phyloP scores from a whole-genome alignment of 306 rosid species.

The Vigna radiata region DNA sequence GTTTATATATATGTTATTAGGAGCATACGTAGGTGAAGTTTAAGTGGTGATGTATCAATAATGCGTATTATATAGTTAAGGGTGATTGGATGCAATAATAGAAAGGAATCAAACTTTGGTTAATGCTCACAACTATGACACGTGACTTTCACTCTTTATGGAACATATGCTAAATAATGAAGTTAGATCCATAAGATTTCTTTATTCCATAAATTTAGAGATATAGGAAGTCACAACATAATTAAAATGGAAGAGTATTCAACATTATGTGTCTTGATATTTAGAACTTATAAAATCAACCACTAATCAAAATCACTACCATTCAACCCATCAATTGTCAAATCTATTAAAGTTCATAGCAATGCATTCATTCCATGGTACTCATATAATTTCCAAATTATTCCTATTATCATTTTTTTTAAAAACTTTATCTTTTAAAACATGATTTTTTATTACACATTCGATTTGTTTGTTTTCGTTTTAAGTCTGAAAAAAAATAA shows the following conservation, averaged over 20 bases:
- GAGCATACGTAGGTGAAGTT: neutral
- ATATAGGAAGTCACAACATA: conserved; percentile 23
- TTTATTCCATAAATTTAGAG: conserved; percentile 46
- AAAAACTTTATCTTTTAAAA: too few species aligned
- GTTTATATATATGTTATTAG: neutral
- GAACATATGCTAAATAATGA: conserved; percentile 45
- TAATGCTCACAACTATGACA: conserved; percentile 30
- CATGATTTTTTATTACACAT: too few species aligned
- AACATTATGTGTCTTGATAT: conserved; percentile 22
- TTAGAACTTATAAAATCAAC: conserved; percentile 36
- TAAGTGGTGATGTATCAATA: neutral
- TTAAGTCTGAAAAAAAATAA: too few species aligned
- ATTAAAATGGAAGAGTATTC: conserved; percentile 36
- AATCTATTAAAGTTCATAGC: conserved; percentile 41
- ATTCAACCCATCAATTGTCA: conserved; percentile 39
- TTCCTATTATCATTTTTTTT: too few species aligned
- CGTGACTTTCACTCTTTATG: conserved; percentile 52
- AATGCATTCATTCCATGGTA: conserved; percentile 34
- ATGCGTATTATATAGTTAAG: neutral
- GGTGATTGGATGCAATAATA: conserved; percentile 35
- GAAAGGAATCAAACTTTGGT: conserved; percentile 39
- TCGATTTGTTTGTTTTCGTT: too few species aligned
- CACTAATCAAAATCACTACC: conserved; percentile 31
- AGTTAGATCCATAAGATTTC: conserved; percentile 42
- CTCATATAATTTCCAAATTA: neutral